Base-by-base conservation (phyloP, 2,329 filamentous ascomycete species). In the Ceratocystis harringtonii region DNA sequence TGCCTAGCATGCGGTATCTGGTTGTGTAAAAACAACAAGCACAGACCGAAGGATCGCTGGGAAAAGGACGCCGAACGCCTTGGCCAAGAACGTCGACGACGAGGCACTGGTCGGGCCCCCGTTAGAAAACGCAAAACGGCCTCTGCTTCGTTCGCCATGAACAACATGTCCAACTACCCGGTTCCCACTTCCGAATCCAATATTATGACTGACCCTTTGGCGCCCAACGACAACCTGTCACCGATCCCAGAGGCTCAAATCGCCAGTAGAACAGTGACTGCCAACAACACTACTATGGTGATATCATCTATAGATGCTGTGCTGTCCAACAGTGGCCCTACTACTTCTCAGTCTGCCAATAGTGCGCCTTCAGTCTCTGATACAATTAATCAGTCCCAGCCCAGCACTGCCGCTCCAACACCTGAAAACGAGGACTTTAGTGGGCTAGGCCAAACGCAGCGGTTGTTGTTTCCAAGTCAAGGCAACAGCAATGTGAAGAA, bases 41-140 rank as follows among this genome's bases (percentile, higher is more conserved):
- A 95, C 78, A 86, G 94, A 7, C 94, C 94, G 1, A 79, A 84
- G 64, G 85, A 92, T 68, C 85, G 87, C 69, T 99, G 92, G 92
- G 87, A 87, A 69, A 89, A 84, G 69, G 81, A 81, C 66, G 77
- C 79, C 43, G 76, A 79, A 36, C 77, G 80, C 43, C 74, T 83
- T 1, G 78, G 77, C 32, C 80, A 81, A 70, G 79, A 79, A 55
- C 77, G 79, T 63, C 78, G 76, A 70, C 82, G 78, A 73, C 77
- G 78, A 66, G 75, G 77, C 8, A 76, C 76, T 15, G 76, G 76
- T 12, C 72, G 74, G 30, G 74, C 71, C 61, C 73, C 74, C 28
- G 72, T 78, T 1, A 76, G 77, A 10, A 72, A 78, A 4, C 82
- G 79, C 70, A 83, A 80, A 70, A 82, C 81, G 73, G 62, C 61